Evolutionary conservation across 1,284 basidiomycete genomes (phyloP).

Genomic region (Inonotus hispidus): DNA sequence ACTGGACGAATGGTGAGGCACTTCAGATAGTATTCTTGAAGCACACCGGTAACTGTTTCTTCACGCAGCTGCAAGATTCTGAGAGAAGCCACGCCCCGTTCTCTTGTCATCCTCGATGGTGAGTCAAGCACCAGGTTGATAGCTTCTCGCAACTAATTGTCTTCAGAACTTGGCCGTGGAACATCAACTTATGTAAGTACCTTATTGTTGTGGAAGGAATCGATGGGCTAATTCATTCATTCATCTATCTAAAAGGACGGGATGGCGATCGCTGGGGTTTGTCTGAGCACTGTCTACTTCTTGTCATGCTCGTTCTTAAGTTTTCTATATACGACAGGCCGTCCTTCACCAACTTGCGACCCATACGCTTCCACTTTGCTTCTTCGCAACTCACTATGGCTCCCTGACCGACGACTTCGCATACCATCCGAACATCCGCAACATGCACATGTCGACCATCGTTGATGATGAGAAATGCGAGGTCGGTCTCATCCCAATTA

Average conservation of each 20-base stretch:
- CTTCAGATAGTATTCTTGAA: not conserved
- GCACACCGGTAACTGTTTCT: not conserved
- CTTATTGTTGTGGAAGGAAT: not conserved
- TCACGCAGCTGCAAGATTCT: slow-evolving; percentile 78
- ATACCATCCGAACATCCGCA: slow-evolving; percentile 89
- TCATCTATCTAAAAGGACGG: slow-evolving; percentile 61
- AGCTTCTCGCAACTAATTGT: not conserved
- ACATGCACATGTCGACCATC: slow-evolving; percentile 91
- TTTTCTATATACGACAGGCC: slow-evolving; percentile 46
- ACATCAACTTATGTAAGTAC: slow-evolving; percentile 75
- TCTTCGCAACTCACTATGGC: slow-evolving; percentile 87
- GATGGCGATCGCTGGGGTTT: slow-evolving; percentile 88
- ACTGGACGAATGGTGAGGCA: slow-evolving; percentile 80
- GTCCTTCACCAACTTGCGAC: slow-evolving; percentile 91
- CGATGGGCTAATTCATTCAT: slow-evolving; percentile 22
- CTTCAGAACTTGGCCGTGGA: slow-evolving; percentile 47
- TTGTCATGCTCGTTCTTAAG: slow-evolving; percentile 9
- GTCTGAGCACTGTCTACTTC: slow-evolving; percentile 22
- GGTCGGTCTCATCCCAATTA: slow-evolving; percentile 33
- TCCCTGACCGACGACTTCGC: slow-evolving; percentile 82
- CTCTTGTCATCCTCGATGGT: slow-evolving; percentile 94
- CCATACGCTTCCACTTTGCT: slow-evolving; percentile 79
- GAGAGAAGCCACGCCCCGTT: slow-evolving; percentile 85
- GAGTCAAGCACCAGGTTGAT: slow-evolving; percentile 22
- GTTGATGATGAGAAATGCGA: slow-evolving; percentile 87